Evolutionary conservation across 1,284 basidiomycete species (phyloP).

Genomic region (Macrocystidia cucumis): DNA sequence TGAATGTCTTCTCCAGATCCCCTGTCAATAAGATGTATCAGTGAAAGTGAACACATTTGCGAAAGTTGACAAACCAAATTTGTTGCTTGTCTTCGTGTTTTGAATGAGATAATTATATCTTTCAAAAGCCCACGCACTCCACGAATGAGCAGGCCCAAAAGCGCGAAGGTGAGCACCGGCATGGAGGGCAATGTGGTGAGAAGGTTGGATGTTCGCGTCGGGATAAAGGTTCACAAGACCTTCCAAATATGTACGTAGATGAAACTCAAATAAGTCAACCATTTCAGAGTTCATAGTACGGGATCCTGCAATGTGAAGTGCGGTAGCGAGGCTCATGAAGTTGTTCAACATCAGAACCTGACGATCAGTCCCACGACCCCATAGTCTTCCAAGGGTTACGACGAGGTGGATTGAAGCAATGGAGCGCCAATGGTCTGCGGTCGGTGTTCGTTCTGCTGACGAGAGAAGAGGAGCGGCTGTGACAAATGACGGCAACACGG

Average conservation of each 20-base stretch:
- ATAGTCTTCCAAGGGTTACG: slow-evolving; percentile 21
- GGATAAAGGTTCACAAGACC: slow-evolving; percentile 13
- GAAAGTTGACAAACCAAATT: slow-evolving; percentile 22
- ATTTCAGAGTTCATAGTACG: slow-evolving; percentile 8
- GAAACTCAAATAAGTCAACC: slow-evolving; percentile 10
- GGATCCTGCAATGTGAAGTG: slow-evolving; percentile 10
- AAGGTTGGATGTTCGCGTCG: slow-evolving; percentile 12
- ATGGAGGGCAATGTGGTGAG: slow-evolving; percentile 21
- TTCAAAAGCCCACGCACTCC: slow-evolving; percentile 29
- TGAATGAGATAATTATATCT: slow-evolving; percentile 25
- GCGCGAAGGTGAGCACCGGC: slow-evolving; percentile 21
- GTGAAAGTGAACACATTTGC: not conserved
- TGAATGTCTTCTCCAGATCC: slow-evolving; percentile 20
- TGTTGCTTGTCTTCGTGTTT: slow-evolving; percentile 19
- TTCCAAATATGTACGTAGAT: slow-evolving; percentile 15
- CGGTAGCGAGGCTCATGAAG: slow-evolving; percentile 19
- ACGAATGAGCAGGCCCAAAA: slow-evolving; percentile 24
- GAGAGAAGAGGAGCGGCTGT: slow-evolving; percentile 21
- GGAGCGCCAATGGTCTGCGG: slow-evolving; percentile 29
- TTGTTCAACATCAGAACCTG: slow-evolving; percentile 14
- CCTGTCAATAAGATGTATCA: slow-evolving; percentile 12
- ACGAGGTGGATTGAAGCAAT: slow-evolving; percentile 21
- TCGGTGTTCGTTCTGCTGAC: slow-evolving; percentile 18
- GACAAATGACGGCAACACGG: slow-evolving; percentile 22
- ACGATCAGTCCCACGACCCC: slow-evolving; percentile 13